Evolutionary conservation across 202 grass and related monocot genomes (phyloP).

Genomic region (Hordeum pubiflorum): DNA sequence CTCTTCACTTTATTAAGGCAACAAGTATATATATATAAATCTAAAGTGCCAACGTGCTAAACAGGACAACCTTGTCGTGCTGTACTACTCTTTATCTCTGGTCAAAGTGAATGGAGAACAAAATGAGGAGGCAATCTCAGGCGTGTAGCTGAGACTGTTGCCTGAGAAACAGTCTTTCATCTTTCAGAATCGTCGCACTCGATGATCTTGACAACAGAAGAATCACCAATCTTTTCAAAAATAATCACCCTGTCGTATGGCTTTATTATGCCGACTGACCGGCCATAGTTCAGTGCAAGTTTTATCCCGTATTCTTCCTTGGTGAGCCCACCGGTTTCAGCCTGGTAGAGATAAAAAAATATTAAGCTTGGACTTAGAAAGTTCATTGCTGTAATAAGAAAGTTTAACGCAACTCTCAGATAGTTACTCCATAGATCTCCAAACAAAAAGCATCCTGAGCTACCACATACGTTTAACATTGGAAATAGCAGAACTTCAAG

Average conservation of each 20-base stretch:
- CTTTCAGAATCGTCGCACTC: constrained; percentile 48
- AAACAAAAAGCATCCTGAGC: not conserved
- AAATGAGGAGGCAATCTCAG: not conserved
- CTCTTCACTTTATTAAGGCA: constrained; percentile 17
- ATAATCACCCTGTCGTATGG: constrained; percentile 72
- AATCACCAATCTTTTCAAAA: constrained; percentile 91
- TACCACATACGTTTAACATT: not conserved
- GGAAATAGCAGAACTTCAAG: not conserved
- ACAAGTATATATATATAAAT: not conserved
- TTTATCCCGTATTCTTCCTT: constrained; percentile 71
- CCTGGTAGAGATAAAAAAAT: constrained; percentile 27
- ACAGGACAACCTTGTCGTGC: not conserved
- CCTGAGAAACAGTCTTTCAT: not conserved
- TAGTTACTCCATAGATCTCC: not conserved
- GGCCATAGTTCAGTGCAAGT: constrained; percentile 77
- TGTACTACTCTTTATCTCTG: constrained; percentile 21
- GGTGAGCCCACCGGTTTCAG: constrained; percentile 30
- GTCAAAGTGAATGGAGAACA: not conserved
- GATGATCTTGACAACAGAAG: constrained; percentile 87
- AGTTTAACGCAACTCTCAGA: not conserved
- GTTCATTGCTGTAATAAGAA: not conserved
- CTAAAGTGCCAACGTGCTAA: not conserved
- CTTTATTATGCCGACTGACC: constrained; percentile 65
- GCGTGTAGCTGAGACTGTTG: not conserved
- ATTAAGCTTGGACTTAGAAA: not conserved